Evolutionary conservation across 179 eudicot species (phyloP).

Genomic region (Drosera spatulata): DNA sequence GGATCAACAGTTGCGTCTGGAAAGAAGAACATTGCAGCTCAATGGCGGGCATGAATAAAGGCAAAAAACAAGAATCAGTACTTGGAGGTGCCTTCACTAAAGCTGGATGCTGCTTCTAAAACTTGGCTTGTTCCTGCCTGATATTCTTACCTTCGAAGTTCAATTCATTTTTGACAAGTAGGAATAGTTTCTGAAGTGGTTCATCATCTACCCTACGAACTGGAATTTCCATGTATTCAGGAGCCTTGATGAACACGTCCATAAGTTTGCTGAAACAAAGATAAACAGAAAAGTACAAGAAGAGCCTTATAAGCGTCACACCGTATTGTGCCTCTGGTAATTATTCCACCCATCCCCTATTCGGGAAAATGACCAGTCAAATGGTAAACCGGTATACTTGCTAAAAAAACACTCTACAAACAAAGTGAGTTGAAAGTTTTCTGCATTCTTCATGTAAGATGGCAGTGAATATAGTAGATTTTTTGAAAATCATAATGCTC

Average conservation of each 20-base stretch:
- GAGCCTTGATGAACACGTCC: constrained; percentile 63
- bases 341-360: too few relatives aligned
- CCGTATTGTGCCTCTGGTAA: too few relatives aligned
- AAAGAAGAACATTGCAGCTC: constrained; percentile 2
- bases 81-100: constrained; percentile 48
- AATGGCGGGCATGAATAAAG: background rate
- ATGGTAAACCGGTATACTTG: too few relatives aligned
- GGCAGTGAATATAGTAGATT: too few relatives aligned
- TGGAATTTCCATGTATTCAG: constrained; percentile 61
- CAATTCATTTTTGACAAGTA: constrained; percentile 59
- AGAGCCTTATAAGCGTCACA: too few relatives aligned
- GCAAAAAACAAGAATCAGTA: background rate
- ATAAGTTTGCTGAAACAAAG: constrained; percentile 66
- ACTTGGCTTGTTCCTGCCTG: constrained; percentile 66
- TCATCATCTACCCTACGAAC: constrained; percentile 54
- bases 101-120: constrained; percentile 82
- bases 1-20: constrained; percentile 63
- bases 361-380: too few relatives aligned
- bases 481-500: too few relatives aligned
- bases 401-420: too few relatives aligned
- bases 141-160: constrained; percentile 59
- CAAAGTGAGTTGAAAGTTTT: too few relatives aligned
- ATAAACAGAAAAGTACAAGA: too few relatives aligned
- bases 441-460: too few relatives aligned
- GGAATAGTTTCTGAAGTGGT: constrained; percentile 52